Evolutionary conservation across 2,329 filamentous ascomycete genomes (phyloP).

Genomic region (Zasmidium cellare): DNA sequence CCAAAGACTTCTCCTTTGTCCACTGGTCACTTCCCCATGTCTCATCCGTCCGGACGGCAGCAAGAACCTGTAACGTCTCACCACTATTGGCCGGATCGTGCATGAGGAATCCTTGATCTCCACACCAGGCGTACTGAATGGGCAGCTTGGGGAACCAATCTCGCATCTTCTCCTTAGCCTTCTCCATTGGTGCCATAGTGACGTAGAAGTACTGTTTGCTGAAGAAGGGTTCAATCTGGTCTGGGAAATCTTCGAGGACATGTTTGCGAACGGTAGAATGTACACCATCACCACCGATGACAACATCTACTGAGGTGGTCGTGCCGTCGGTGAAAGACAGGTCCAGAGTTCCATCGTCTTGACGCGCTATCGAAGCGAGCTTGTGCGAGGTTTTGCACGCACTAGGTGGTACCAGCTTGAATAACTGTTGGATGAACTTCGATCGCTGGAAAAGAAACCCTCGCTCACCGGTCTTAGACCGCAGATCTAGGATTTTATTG

Average conservation of each 20-base stretch:
- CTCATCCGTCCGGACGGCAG: not conserved
- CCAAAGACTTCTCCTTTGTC: not conserved
- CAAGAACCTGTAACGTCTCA: not conserved
- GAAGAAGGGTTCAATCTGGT: conserved; percentile 47
- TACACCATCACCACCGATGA: conserved; percentile 40
- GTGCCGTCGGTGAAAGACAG: conserved; percentile 33
- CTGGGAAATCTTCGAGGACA: conserved; percentile 39
- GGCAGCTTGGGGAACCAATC: not conserved
- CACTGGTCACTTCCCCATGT: not conserved
- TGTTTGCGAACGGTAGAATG: conserved; percentile 47
- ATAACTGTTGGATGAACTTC: not conserved
- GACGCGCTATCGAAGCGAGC: not conserved
- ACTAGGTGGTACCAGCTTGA: not conserved
- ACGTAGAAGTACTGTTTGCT: conserved; percentile 62
- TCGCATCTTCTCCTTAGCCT: conserved; percentile 21
- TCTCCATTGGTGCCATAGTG: conserved; percentile 58
- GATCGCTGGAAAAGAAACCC: not conserved
- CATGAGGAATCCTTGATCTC: not conserved
- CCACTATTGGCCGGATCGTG: not conserved
- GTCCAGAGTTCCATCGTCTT: not conserved
- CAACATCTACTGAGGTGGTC: conserved; percentile 45
- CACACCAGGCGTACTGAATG: not conserved
- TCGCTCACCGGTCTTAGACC: not conserved
- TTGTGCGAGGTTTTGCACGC: not conserved
- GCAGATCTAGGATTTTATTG: not conserved